Conservation (phyloP, 805 yeast species). For the Lachancea meyersii region DNA sequence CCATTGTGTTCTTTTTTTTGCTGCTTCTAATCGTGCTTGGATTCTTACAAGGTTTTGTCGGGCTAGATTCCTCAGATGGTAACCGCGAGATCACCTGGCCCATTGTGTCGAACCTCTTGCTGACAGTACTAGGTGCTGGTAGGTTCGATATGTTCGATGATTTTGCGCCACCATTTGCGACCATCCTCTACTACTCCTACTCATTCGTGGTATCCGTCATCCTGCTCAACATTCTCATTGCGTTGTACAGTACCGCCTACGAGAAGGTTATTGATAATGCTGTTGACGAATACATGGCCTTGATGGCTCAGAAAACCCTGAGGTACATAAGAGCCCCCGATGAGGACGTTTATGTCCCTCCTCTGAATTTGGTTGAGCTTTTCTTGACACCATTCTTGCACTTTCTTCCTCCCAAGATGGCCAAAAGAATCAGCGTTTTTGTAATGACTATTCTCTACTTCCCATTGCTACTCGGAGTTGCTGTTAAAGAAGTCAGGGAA, state of each 20-base stretch:
- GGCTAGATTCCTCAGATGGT: slow-evolving; percentile 85
- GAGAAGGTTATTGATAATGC: slow-evolving; percentile 77
- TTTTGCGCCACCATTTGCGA: slow-evolving; percentile 82
- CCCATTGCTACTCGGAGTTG: slow-evolving; percentile 57
- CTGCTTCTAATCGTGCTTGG: slow-evolving; percentile 67
- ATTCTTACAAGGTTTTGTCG: slow-evolving; percentile 79
- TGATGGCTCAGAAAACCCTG: slow-evolving; percentile 77
- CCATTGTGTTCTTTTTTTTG: slow-evolving; percentile 73
- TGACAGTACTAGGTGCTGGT: slow-evolving; percentile 70
- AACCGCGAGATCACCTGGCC: slow-evolving; percentile 63
- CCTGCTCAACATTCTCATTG: slow-evolving; percentile 75
- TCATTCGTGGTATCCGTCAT: slow-evolving; percentile 70
- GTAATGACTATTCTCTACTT: slow-evolving; percentile 63
- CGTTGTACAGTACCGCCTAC: slow-evolving; percentile 79
- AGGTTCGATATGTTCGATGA: slow-evolving; percentile 61
- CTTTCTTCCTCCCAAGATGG: slow-evolving; percentile 32
- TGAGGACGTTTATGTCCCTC: slow-evolving; percentile 77
- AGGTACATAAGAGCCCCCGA: slow-evolving; percentile 86
- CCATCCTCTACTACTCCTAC: slow-evolving; percentile 69
- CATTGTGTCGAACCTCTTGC: slow-evolving; percentile 57
- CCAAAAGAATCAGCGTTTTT: slow-evolving; percentile 40
- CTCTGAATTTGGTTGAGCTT: slow-evolving; percentile 69
- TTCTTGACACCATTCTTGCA: slow-evolving; percentile 41
- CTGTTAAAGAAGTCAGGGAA: slow-evolving; percentile 55
- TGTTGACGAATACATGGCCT: slow-evolving; percentile 75